Evolutionary conservation across 192 early-diverging fungal species (phyloP).

Genomic region (Gamsiella multidivaricata): DNA sequence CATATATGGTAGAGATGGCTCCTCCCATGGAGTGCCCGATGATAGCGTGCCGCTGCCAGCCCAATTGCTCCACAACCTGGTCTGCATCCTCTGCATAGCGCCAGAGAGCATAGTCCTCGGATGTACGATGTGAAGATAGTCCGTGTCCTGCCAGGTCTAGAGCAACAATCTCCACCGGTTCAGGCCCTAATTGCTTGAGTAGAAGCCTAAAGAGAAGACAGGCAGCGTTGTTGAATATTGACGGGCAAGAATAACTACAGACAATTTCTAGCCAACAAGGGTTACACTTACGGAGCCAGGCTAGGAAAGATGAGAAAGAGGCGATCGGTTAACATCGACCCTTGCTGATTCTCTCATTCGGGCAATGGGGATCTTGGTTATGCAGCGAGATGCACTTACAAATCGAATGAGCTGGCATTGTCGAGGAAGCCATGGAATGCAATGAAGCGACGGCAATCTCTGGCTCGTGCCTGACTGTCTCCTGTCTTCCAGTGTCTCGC

Average conservation of each 20-base stretch:
- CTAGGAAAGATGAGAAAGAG: not conserved
- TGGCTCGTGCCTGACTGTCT: not conserved
- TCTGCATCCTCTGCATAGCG: constrained; percentile 41
- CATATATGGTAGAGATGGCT: constrained; percentile 23
- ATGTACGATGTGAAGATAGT: constrained; percentile 29
- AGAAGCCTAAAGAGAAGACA: constrained; percentile 10
- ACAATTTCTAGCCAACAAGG: too few species aligned
- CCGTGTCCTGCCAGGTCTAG: constrained; percentile 46
- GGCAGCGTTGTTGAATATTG: not conserved
- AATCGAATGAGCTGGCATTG: constrained; percentile 42
- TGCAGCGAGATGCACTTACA: constrained; percentile 10
- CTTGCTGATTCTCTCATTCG: too few species aligned
- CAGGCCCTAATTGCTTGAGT: constrained; percentile 33
- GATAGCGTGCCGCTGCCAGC: constrained; percentile 41
- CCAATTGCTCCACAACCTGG: constrained; percentile 30
- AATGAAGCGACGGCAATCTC: constrained; percentile 41
- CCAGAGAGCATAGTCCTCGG: constrained; percentile 46
- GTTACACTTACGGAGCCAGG: constrained; percentile 20
- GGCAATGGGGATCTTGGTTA: too few species aligned
- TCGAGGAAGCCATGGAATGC: constrained; percentile 50
- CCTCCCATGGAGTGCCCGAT: constrained; percentile 52
- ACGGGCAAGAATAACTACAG: not conserved
- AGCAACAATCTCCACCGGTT: constrained; percentile 43
- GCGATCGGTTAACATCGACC: not conserved
- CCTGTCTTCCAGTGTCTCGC: constrained; percentile 43